Conservation (phyloP, 2,329 filamentous ascomycete genomes). For the Magnaporthales sp. region DNA sequence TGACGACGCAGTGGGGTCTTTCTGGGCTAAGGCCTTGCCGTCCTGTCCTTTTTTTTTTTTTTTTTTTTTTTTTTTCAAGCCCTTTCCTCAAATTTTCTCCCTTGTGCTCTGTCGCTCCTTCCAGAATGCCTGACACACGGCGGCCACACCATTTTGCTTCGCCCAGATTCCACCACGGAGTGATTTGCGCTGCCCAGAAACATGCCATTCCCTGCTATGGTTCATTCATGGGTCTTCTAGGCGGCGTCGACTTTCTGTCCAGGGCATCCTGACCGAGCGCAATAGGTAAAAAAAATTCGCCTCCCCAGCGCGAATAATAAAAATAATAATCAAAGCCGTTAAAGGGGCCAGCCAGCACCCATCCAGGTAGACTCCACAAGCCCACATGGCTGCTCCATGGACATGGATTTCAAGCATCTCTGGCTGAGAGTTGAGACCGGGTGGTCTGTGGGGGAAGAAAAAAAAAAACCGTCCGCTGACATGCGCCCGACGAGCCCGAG, state of each 20-base stretch:
- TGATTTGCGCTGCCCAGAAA: not conserved
- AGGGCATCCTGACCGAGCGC: not conserved
- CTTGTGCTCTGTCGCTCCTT: not conserved
- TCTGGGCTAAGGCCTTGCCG: not conserved
- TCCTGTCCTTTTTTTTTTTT: not conserved
- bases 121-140: constrained; percentile 1
- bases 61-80: not conserved
- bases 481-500: not conserved
- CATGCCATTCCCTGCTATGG: not conserved
- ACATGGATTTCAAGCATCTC: not conserved
- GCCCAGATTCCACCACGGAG: not conserved
- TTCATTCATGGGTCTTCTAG: not conserved
- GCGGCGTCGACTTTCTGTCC: not conserved
- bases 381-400: not conserved
- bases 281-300: not conserved
- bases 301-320: not conserved
- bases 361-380: not conserved
- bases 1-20: not conserved
- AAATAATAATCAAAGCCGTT: not conserved
- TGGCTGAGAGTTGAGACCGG: not conserved
- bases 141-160: not conserved
- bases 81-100: not conserved
- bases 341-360: not conserved
- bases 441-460: not conserved
- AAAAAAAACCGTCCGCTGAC: not conserved